Evolutionary conservation across 352 stramenopile genomes (phyloP).

Genomic region (Pseudoperonospora humuli): DNA sequence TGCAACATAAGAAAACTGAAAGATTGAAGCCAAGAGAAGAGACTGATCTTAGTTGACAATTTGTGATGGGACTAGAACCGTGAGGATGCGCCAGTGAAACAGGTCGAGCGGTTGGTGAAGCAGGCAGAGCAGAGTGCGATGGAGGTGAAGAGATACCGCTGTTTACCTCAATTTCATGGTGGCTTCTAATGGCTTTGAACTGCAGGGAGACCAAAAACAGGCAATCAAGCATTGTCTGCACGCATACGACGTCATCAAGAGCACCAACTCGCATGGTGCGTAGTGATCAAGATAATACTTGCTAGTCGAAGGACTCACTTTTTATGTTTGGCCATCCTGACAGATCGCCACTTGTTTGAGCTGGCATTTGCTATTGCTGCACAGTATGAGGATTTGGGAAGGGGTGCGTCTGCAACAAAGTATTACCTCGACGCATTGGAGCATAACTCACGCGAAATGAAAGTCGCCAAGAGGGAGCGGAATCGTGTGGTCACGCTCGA

Average conservation of each 20-base stretch:
- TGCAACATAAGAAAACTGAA: slow-evolving; percentile 4
- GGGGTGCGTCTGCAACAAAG: slow-evolving; percentile 32
- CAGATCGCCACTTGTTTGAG: slow-evolving; percentile 76
- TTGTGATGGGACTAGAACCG: slow-evolving; percentile 36
- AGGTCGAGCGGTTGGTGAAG: slow-evolving; percentile 44
- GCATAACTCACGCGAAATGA: slow-evolving; percentile 27
- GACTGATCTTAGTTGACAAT: neutral
- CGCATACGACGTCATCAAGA: slow-evolving; percentile 55
- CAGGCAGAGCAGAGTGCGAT: slow-evolving; percentile 40
- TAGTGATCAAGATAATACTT: neutral
- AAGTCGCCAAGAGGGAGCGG: slow-evolving; percentile 25
- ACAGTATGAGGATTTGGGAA: slow-evolving; percentile 56
- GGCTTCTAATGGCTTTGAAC: neutral
- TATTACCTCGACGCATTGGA: slow-evolving; percentile 69
- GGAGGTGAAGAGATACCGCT: slow-evolving; percentile 20
- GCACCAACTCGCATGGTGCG: slow-evolving; percentile 55
- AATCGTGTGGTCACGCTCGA: slow-evolving; percentile 66
- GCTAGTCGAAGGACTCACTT: neutral
- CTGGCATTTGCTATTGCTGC: slow-evolving; percentile 67
- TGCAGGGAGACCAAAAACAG: slow-evolving; percentile 34
- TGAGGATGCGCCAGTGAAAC: slow-evolving; percentile 42
- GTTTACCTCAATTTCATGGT: neutral
- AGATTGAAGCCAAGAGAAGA: neutral
- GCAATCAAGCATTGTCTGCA: slow-evolving; percentile 64
- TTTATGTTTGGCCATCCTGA: neutral